Evolutionary conservation across 2,329 filamentous ascomycete species (phyloP), one percentile per base, ranked within the genome.

Genomic region (Colletotrichum theobromicola): DNA sequence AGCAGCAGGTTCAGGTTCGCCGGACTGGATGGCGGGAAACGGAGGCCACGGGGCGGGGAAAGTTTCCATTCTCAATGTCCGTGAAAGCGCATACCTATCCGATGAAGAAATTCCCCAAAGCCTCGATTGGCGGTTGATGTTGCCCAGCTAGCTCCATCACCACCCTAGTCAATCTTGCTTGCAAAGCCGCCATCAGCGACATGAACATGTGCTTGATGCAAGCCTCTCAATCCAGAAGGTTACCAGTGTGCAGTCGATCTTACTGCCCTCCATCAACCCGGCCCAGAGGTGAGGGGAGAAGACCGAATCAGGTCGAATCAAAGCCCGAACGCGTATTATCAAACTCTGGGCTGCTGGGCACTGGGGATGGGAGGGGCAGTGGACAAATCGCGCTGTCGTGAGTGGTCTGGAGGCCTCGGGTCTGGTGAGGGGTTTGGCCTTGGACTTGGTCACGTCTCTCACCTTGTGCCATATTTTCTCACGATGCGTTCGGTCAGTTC

Each of bases 181-280:
- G 30, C 30, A 16, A 53, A 28, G n/a, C 35, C 50, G n/a, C 26
- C 24, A 7, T 34, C 9, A 32, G 30, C 32, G 55, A 34, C 67
- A 37, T 32, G 32, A 35, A 58, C 71, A 74, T 74, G 67, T 61
- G 71, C 71, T 61, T 66, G 13, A 61, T 74, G 67, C 67, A 71
- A 8, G 34, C 16, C 35, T 30, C 55, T 60, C 71, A 34, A 71
- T 66, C 21, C 30, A 61, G 67, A 53, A 15, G 13, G 24, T 58
- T 62, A 28, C 21, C 50, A 60, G 26, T n/a, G n/a, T n/a, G 21
- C 37, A 34, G 58, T 26, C 30, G 34, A 34, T 57, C n/a, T 69
- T 24, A 32, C 32, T 13, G 18, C 55, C 58, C 34, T 74, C 35
- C 28, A 24, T 62, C 60, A 72, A 72, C 24, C 60, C 53, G 26